A percentile compares a stretch with the other conserved stretches of the same genome.
Conservation (phyloP, 2,329 filamentous ascomycete species). For the Dendryphion nanum region DNA sequence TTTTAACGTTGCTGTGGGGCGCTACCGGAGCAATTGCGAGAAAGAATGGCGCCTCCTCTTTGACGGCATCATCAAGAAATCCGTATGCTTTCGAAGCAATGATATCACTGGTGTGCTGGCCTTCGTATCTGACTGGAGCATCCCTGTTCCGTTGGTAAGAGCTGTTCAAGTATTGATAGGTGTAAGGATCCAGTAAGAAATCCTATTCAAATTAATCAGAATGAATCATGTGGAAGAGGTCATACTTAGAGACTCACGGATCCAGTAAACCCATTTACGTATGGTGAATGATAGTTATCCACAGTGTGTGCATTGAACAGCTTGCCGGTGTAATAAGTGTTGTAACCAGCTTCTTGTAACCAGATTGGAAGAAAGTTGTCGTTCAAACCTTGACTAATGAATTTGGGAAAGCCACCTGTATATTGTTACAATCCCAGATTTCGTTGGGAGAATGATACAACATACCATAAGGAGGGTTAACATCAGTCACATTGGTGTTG, state of each 20-base stretch:
- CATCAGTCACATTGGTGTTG: constrained; percentile 67
- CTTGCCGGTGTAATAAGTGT: constrained; percentile 70
- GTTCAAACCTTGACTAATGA: constrained; percentile 62
- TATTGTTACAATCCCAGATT: neutral
- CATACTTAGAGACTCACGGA: too few relatives aligned
- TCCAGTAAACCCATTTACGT: constrained; percentile 58
- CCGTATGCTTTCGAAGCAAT: constrained; percentile 58
- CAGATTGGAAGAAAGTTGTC: constrained; percentile 67
- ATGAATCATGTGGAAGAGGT: too few relatives aligned
- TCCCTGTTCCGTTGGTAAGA: constrained; percentile 62
- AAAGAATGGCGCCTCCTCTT: constrained; percentile 61
- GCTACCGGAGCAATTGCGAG: constrained; percentile 63
- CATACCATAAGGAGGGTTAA: constrained; percentile 38
- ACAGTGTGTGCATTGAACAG: constrained; percentile 64
- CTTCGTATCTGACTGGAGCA: constrained; percentile 54
- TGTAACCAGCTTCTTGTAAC: constrained; percentile 65
- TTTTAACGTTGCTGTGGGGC: constrained; percentile 59
- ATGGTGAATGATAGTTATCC: constrained; percentile 59
- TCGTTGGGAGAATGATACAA: neutral
- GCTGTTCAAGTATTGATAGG: constrained; percentile 66
- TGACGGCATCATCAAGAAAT: constrained; percentile 60
- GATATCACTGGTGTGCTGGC: constrained; percentile 57
- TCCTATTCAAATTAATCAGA: constrained; percentile 32
- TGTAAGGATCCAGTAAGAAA: constrained; percentile 63
- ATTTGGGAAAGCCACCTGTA: constrained; percentile 61